Percentiles rank a stretch among this genome's conserved stretches.
These are phyloP conservation scores for Colletotrichum orchidophilum DNA, from an alignment of 2,329 filamentous ascomycete species.

Conservation along the genomic window DNA sequence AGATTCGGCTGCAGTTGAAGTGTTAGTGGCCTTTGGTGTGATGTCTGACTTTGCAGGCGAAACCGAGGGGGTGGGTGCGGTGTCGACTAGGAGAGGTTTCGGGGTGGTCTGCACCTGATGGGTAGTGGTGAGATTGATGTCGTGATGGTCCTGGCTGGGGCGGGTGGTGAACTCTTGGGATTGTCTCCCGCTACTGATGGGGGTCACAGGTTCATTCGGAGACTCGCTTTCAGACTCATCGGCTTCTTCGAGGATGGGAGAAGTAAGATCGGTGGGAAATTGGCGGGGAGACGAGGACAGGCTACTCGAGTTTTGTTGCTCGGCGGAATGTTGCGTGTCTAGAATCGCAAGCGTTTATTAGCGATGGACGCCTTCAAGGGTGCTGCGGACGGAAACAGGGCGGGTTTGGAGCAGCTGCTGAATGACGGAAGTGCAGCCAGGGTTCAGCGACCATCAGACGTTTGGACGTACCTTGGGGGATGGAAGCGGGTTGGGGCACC, in stretches of 20 bases:
- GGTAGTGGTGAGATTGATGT: constrained; percentile 40
- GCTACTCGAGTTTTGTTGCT: constrained; percentile 30
- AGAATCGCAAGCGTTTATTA: constrained; percentile 24
- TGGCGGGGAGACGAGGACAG: constrained; percentile 56
- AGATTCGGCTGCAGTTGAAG: constrained; percentile 17
- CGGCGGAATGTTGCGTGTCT: constrained; percentile 20
- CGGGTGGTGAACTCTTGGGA: constrained; percentile 63
- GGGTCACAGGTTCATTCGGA: constrained; percentile 68
- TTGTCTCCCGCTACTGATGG: constrained; percentile 63
- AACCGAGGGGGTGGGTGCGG: constrained; percentile 18
- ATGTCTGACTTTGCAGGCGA: constrained; percentile 11
- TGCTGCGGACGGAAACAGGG: constrained; percentile 31
- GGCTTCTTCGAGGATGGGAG: constrained; percentile 65
- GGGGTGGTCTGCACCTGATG: constrained; percentile 26
- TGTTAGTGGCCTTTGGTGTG: constrained; percentile 11
- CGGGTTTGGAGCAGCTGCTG: constrained; percentile 16
- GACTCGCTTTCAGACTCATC: constrained; percentile 70
- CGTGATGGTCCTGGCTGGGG: constrained; percentile 50
- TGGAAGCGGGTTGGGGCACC: constrained; percentile 19
- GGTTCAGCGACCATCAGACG: background rate
- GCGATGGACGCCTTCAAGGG: constrained; percentile 21
- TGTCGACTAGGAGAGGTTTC: constrained; percentile 29
- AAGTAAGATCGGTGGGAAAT: constrained; percentile 59
- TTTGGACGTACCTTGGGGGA: constrained; percentile 23
- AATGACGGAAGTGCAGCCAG: constrained; percentile 25